A percentile compares a stretch with the other conserved stretches of the same genome.
phyloP scores from a whole-genome alignment of 1,139 yeast species.

The Taphrina pruni region DNA sequence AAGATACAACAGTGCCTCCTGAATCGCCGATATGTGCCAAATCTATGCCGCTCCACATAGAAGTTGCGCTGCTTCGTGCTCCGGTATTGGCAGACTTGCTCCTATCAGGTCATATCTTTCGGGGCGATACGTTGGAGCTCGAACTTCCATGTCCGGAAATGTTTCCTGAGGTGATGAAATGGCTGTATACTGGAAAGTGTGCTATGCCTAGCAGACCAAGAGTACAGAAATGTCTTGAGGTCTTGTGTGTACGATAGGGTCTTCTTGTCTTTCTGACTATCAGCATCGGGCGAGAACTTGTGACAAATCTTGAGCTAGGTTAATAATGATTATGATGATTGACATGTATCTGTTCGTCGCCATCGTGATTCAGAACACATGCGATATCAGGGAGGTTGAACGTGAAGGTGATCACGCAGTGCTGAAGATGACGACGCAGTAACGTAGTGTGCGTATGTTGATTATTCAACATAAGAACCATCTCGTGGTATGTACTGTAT shows the following conservation, averaged over 20 bases:
- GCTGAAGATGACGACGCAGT: too few relatives aligned
- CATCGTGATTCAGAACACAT: background rate
- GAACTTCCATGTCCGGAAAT: conserved; percentile 30
- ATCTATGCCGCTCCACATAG: conserved; percentile 27
- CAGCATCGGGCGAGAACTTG: too few relatives aligned
- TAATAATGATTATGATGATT: background rate
- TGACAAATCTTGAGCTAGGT: too few relatives aligned
- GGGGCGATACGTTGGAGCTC: conserved; percentile 32
- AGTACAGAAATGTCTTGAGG: conserved; percentile 16
- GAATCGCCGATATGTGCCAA: background rate
- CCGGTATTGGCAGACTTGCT: conserved; percentile 32
- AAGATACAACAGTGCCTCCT: background rate
- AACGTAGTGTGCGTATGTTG: background rate
- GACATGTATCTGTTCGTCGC: background rate
- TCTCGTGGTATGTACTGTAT: conserved; percentile 92
- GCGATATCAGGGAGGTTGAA: background rate
- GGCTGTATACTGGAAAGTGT: conserved; percentile 36
- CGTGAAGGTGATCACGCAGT: too few relatives aligned
- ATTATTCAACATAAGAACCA: conserved; percentile 84
- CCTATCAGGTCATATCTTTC: conserved; percentile 18
- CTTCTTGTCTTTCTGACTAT: too few relatives aligned
- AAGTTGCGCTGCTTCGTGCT: conserved; percentile 30
- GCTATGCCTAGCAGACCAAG: background rate
- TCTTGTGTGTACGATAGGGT: conserved; percentile 17
- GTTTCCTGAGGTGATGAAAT: conserved; percentile 23